Evolutionary conservation across 2,329 filamentous ascomycete species (phyloP).

Genomic region (Verticillium alfalfae): DNA sequence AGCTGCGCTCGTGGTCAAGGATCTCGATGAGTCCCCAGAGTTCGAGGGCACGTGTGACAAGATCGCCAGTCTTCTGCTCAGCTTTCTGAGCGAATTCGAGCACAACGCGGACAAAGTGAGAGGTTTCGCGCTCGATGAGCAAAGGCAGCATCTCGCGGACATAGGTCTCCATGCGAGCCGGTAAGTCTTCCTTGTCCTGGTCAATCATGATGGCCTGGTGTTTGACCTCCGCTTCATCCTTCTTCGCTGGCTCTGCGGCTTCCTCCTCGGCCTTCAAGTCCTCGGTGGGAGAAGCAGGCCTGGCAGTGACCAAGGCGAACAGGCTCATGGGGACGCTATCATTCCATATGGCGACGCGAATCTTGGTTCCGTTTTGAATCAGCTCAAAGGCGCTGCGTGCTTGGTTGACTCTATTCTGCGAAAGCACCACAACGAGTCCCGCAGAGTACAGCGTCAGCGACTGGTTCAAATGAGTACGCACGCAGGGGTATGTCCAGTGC

Average conservation of each 20-base stretch:
- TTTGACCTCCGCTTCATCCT: conserved; percentile 6
- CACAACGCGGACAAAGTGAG: conserved; percentile 53
- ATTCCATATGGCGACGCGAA: conserved; percentile 11
- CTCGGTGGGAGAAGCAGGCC: conserved; percentile 13
- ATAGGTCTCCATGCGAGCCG: conserved; percentile 53
- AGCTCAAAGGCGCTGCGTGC: conserved; percentile 46
- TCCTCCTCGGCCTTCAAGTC: conserved; percentile 3
- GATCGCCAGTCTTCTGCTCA: conserved; percentile 43
- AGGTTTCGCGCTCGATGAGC: conserved; percentile 55
- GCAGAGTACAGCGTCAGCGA: conserved; percentile 59
- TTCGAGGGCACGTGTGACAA: conserved; percentile 54
- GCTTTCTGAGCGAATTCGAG: conserved; percentile 45
- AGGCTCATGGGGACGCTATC: conserved; percentile 11
- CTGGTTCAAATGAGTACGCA: conserved; percentile 56
- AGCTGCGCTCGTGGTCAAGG: conserved; percentile 58
- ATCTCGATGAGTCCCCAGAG: conserved; percentile 62
- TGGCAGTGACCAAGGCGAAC: conserved; percentile 9
- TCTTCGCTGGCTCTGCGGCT: conserved; percentile 3
- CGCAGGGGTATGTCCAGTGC: conserved; percentile 60
- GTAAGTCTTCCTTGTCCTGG: conserved; percentile 54
- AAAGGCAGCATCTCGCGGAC: conserved; percentile 52
- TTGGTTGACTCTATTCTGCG: conserved; percentile 52
- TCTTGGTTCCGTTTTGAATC: conserved; percentile 35
- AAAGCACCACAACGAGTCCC: conserved; percentile 57
- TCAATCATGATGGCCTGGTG: conserved; percentile 51